Base-by-base conservation (phyloP, 2,329 filamentous ascomycete species). In the Phyllosticta paracitricarpa region DNA sequence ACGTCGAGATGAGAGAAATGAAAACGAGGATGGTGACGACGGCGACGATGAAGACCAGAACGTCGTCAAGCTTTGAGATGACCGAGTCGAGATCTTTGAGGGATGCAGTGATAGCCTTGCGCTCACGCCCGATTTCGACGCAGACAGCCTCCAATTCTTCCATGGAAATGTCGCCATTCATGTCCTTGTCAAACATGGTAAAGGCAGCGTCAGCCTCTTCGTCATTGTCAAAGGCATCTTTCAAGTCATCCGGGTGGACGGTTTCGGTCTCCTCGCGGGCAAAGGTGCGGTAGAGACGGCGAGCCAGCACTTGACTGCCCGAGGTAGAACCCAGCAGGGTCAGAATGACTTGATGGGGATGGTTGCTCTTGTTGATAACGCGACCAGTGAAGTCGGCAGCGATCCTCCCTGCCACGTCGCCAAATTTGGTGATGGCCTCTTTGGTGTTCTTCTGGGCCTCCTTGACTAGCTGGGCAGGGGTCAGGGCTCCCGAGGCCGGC, bases 131-230 rank as follows among this genome's bases (percentile, higher is more conserved):
- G 65, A 97, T 94, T 70, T 97, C 93, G 58, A 96, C 92, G 74
- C 91, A 96, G 25, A 95, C 91, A 24, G 89, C 85, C 73, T 97
- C 92, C 24, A 97, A 83, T 72, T 97, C 93, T 69, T 96, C 91
- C 84, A 96, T 91, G 0, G 89, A 95, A 57, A 97, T 96, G 69
- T 97, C 93, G 3, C 92, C 93, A 65, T 97, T 97, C 78, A 97
- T 84, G 68, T 97, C 93, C 71, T 94, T 95, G 76, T 97, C 93
- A 67, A 97, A 97, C 79, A 97, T 92, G 67, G 81, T 80, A 69
- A 97, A 97, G 0, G 92, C 92, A 2, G 89, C 89, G 59, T 94
- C 88, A 0, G 91, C 90, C 70, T 97, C 93, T 14, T 97, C 92
- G 19, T 87, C 82, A 25, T 87, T 89, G 9, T 88, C 82, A 67